A percentile compares a stretch with the other conserved stretches of the same genome.
Evolutionary conservation across 2,329 filamentous ascomycete genomes (phyloP).

Genomic region (Xylariomycetidae sp.): DNA sequence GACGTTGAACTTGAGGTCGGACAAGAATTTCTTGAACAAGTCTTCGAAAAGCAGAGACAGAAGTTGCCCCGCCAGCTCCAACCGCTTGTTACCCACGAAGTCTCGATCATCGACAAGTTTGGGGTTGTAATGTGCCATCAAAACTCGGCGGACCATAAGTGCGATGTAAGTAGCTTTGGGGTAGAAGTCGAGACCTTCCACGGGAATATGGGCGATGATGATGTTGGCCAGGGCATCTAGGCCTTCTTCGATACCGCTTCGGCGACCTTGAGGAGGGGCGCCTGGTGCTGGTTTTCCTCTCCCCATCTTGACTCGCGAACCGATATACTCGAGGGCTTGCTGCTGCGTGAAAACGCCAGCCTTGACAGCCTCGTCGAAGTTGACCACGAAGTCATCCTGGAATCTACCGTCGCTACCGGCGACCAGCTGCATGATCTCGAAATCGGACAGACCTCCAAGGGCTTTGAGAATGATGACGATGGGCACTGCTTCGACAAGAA

Average conservation of each 20-base stretch:
- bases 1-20: slow-evolving; percentile 83
- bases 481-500: slow-evolving; percentile 86
- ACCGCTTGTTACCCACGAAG: slow-evolving; percentile 94
- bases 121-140: slow-evolving; percentile 88
- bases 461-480: slow-evolving; percentile 92
- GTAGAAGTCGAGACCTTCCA: slow-evolving; percentile 86
- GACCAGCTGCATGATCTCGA: slow-evolving; percentile 88
- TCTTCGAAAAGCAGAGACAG: slow-evolving; percentile 93
- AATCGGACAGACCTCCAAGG: slow-evolving; percentile 87
- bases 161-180: slow-evolving; percentile 97
- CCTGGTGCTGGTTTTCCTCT: slow-evolving; percentile 48
- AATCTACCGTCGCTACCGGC: slow-evolving; percentile 82
- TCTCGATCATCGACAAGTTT: slow-evolving; percentile 92
- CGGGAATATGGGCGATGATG: slow-evolving; percentile 89
- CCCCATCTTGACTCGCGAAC: slow-evolving; percentile 80
- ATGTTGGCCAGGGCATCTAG: slow-evolving; percentile 89
- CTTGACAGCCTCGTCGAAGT: slow-evolving; percentile 87
- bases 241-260: slow-evolving; percentile 85
- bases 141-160: slow-evolving; percentile 91
- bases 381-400: slow-evolving; percentile 91
- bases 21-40: slow-evolving; percentile 91
- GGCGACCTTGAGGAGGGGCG: slow-evolving; percentile 47
- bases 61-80: slow-evolving; percentile 92
- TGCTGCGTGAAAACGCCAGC: slow-evolving; percentile 86
- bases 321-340: slow-evolving; percentile 90